phyloP scores from a whole-genome alignment of 352 stramenopile genomes.

The Globisporangium megalacanthum region DNA sequence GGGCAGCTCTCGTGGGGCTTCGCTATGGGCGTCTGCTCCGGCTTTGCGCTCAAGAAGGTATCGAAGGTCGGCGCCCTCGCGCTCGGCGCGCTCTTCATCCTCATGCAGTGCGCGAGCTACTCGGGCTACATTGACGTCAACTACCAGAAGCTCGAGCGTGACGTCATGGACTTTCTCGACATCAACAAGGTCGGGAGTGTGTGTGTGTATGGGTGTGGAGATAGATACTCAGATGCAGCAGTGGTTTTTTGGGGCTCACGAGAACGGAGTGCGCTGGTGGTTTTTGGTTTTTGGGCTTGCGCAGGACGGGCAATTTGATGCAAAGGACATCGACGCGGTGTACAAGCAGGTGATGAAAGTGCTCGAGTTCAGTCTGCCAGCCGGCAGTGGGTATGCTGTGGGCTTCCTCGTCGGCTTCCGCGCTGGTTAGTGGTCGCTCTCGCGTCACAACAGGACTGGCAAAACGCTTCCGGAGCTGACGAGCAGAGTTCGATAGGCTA shows the following conservation, averaged over 20 bases:
- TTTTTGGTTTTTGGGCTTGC: constrained; percentile 4
- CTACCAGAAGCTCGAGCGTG: constrained; percentile 87
- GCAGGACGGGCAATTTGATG: constrained; percentile 66
- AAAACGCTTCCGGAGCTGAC: no score
- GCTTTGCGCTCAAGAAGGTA: constrained; percentile 88
- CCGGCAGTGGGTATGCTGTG: constrained; percentile 64
- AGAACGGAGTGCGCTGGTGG: not conserved
- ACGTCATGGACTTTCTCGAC: constrained; percentile 67
- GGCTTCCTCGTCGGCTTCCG: constrained; percentile 79
- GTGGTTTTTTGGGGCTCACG: not conserved
- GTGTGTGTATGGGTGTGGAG: not conserved
- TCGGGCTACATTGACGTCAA: constrained; percentile 90
- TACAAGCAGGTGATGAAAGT: constrained; percentile 76
- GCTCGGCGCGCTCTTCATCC: constrained; percentile 81
- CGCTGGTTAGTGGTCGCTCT: constrained; percentile 28
- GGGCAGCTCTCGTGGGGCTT: constrained; percentile 88
- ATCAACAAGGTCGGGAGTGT: constrained; percentile 57
- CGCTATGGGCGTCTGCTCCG: constrained; percentile 87
- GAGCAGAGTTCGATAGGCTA: no score
- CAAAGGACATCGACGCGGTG: constrained; percentile 70
- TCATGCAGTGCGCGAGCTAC: constrained; percentile 86
- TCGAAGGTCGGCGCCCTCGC: constrained; percentile 86
- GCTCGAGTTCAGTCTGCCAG: constrained; percentile 72
- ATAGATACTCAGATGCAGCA: no score
- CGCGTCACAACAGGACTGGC: not conserved